Percentiles rank a stretch among this genome's conserved stretches.
These are phyloP conservation scores for Neurospora sp. DNA, from an alignment of 495 filamentous ascomycete species.

Conservation along the genomic window DNA sequence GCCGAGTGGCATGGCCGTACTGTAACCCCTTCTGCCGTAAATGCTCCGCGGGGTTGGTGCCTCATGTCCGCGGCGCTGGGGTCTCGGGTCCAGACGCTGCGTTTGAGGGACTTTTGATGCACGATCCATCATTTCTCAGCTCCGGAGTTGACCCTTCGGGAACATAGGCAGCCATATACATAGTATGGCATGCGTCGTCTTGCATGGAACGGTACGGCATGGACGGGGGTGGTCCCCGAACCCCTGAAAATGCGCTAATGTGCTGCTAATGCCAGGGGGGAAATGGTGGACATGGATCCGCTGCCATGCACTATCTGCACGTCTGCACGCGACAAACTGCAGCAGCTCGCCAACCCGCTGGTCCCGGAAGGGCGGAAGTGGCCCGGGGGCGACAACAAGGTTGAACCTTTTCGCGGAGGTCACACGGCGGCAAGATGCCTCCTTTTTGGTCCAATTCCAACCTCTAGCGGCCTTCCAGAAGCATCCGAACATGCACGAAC, in stretches of 20 bases:
- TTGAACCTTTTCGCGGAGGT: constrained; percentile 4
- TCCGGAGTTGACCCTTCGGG: background rate
- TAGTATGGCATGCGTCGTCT: constrained; percentile 1
- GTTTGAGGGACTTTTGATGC: background rate
- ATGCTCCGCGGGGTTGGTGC: background rate
- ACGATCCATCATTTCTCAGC: background rate
- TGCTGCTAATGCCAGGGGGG: background rate
- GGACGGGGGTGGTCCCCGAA: background rate
- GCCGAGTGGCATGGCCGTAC: background rate
- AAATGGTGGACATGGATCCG: background rate
- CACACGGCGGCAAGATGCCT: constrained; percentile 17
- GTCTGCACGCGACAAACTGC: constrained; percentile 11
- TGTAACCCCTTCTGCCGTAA: background rate
- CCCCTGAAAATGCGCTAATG: background rate
- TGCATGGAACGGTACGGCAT: background rate
- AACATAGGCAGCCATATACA: background rate
- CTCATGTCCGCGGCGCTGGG: background rate
- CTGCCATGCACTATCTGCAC: constrained; percentile 5
- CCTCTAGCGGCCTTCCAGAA: constrained; percentile 7
- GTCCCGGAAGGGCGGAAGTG: constrained; percentile 13
- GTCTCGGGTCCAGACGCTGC: background rate
- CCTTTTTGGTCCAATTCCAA: constrained; percentile 3
- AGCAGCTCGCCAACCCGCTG: constrained; percentile 5
- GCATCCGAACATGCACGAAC: background rate
- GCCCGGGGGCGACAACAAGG: background rate